Percentiles rank a stretch among this genome's conserved stretches.
phyloP scores from a whole-genome alignment of 169 alveolate species.

The Eimeria sp. region DNA sequence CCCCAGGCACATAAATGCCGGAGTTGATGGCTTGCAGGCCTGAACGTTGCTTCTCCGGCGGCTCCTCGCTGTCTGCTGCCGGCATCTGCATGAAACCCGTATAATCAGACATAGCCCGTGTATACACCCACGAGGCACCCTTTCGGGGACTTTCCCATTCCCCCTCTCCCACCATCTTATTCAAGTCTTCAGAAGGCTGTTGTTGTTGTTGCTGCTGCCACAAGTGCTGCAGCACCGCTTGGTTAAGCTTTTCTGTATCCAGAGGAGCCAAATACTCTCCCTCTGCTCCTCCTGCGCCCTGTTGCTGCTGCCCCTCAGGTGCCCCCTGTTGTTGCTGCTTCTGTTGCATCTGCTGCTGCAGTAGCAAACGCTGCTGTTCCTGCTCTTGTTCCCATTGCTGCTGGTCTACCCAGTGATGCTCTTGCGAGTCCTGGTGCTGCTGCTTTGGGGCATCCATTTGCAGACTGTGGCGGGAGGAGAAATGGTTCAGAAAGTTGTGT shows the following conservation, averaged over 20 bases:
- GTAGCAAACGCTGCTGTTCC: constrained; percentile 4
- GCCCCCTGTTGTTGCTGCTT: not conserved
- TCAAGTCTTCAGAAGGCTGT: not conserved
- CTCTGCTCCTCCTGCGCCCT: not conserved
- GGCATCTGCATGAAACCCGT: constrained; percentile 10
- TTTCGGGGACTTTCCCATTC: constrained; percentile 7
- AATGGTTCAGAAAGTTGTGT: not conserved
- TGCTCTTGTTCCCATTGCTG: constrained; percentile 38
- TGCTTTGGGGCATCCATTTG: constrained; percentile 54
- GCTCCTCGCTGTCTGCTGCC: not conserved
- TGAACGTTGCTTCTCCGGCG: not conserved
- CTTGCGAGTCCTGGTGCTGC: not conserved
- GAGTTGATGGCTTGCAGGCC: not conserved
- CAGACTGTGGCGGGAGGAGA: not conserved
- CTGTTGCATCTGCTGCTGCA: constrained; percentile 13
- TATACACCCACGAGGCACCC: not conserved
- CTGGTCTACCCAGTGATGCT: constrained; percentile 38
- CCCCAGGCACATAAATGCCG: not conserved
- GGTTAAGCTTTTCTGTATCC: not conserved
- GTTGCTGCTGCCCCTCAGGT: not conserved
- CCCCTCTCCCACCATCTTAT: constrained; percentile 44
- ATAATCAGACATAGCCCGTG: not conserved
- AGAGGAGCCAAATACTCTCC: not conserved
- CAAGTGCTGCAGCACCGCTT: not conserved
- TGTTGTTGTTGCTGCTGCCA: constrained; percentile 37